Percentiles rank a stretch among this genome's conserved stretches.
These are phyloP conservation scores for Stentor roeselii DNA, from an alignment of 73 alveolate genomes.

Conservation along the genomic window DNA sequence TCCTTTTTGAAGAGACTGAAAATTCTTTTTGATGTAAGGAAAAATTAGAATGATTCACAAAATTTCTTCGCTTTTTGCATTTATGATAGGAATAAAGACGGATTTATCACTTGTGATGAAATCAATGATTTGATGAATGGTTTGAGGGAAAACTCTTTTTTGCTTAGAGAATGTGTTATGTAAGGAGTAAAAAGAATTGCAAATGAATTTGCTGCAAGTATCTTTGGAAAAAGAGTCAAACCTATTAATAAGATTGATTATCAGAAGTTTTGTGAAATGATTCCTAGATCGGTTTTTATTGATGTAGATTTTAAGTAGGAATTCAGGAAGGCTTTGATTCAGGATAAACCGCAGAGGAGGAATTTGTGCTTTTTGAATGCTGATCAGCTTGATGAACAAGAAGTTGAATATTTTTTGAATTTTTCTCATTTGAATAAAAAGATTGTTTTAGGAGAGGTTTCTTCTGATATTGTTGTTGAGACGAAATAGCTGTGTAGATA, in stretches of 20 bases:
- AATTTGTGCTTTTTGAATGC: no score
- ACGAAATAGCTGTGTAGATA: no score
- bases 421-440: not conserved
- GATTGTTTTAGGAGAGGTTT: not conserved
- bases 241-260: not conserved
- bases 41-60: not conserved
- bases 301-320: not conserved
- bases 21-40: not conserved
- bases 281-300: conserved; percentile 8
- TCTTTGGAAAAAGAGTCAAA: conserved; percentile 16
- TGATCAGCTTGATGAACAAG: not conserved
- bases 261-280: not conserved
- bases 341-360: not conserved
- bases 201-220: conserved; percentile 19
- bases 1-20: not conserved
- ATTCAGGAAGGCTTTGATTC: not conserved
- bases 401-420: not conserved
- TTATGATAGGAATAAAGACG: conserved; percentile 19
- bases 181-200: not conserved
- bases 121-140: not conserved
- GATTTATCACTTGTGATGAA: conserved; percentile 11
- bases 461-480: no score
- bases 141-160: not conserved
- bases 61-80: conserved; percentile 9
- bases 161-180: not conserved